These are phyloP conservation scores for Cordia subcordata DNA, from an alignment of 257 asterid species.

Conservation along the genomic window DNA sequence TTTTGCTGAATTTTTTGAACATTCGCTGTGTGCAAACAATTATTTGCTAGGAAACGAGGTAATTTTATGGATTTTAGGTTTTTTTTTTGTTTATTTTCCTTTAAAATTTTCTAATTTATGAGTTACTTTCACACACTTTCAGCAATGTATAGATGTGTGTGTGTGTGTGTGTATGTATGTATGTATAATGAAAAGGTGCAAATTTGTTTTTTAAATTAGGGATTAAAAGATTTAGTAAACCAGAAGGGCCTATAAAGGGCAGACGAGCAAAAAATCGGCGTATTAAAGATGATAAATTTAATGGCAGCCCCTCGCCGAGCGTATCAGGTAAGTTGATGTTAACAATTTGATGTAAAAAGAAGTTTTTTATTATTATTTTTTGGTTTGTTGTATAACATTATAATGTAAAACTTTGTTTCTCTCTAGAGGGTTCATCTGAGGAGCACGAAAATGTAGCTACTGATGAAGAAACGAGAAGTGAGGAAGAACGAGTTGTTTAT, in stretches of 20 bases:
- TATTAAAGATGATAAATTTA: slow-evolving; percentile 1
- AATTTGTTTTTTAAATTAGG: slow-evolving; percentile 10
- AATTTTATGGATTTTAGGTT: neutral
- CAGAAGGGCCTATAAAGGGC: slow-evolving; percentile 1
- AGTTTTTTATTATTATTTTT: neutral
- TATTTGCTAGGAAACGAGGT: slow-evolving; percentile 17
- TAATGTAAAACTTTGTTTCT: neutral
- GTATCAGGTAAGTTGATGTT: slow-evolving; percentile 20
- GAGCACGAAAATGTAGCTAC: slow-evolving; percentile 27
- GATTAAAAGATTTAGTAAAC: slow-evolving; percentile 16
- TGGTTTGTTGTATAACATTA: neutral
- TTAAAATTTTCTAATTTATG: neutral
- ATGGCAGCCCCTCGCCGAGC: slow-evolving; percentile 2
- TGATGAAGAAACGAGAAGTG: slow-evolving; percentile 19
- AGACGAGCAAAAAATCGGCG: slow-evolving; percentile 10
- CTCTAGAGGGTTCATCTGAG: slow-evolving; percentile 29
- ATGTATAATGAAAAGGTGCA: too few species aligned
- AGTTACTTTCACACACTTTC: too few species aligned
- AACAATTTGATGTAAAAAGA: neutral
- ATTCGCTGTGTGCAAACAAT: slow-evolving; percentile 8
- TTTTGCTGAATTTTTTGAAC: too few species aligned
- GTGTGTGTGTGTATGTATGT: too few species aligned
- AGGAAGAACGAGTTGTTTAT: slow-evolving; percentile 22
- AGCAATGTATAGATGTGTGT: too few species aligned
- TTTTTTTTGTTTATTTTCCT: neutral